Evolutionary conservation across 495 filamentous ascomycete species (phyloP), one percentile per base, ranked within the genome.

Genomic region (Penicillium lividum): DNA sequence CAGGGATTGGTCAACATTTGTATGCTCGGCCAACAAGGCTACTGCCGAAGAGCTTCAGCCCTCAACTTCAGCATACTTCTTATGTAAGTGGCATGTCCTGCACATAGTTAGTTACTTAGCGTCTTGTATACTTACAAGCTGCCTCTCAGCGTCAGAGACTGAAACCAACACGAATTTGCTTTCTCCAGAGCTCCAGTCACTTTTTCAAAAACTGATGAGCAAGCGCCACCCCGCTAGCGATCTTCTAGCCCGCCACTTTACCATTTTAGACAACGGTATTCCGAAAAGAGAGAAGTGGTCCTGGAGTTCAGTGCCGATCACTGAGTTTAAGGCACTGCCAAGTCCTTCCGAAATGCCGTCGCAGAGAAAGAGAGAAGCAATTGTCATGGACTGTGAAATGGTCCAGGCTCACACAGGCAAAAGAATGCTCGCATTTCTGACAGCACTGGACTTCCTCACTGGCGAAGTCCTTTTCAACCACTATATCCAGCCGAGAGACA

Each of bases 371-470:
- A 38, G 33, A 30, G 31, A 59, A 15, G 71, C 67, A 1, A 59
- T 75, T 8, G 73, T 59, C 0, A 58, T 74, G 18, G 73, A 74
- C 49, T 74, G 71, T 49, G 73, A 75, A 43, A 73, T 73, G 73
- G 71, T 74, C 4, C 54, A 58, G 25, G 53, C 31, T 33, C 31
- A 33, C 3, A 10, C 7, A 3, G 31, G 31, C 31, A 33, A 10
- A 33, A 0, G 5, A 2, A 6, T 7, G 31, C 40, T 72, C 3
- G 71, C 66, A 2, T 68, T 61, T 13, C 18, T 75, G 3, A 65
- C 58, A n/a, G 78, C 70, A 9, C 65, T 81, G 31, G 80, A 82
- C 56, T 79, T 78, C 31, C 54, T 79, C 33, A 77, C 80, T 11
- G 75, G 78, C n/a, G 75, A 79, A 43, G 60, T 74, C 9, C 63